phyloP scores from a whole-genome alignment of 768 basidiomycete species.

The Sarcodon aspratus region DNA sequence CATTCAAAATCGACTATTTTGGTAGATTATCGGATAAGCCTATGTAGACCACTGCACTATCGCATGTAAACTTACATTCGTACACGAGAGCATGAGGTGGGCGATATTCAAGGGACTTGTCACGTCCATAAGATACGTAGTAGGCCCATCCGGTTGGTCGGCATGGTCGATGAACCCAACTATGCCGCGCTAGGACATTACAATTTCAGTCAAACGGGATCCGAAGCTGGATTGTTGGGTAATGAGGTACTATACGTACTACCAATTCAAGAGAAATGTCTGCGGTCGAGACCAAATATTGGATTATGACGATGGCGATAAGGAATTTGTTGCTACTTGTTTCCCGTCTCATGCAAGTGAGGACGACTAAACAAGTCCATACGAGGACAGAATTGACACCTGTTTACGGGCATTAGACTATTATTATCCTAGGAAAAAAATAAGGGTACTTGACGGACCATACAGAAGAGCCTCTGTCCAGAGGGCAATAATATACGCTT shows the following conservation, averaged over 20 bases:
- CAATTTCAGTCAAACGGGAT: no score
- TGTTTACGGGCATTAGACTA: not conserved
- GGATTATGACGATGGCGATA: slow-evolving; percentile 13
- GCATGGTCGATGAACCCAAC: slow-evolving; percentile 20
- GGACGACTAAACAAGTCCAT: slow-evolving; percentile 15
- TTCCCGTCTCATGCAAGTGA: slow-evolving; percentile 12
- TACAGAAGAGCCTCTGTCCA: no score
- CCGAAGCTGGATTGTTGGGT: no score
- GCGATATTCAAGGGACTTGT: slow-evolving; percentile 23
- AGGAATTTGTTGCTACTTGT: slow-evolving; percentile 14
- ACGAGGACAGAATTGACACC: slow-evolving; percentile 20
- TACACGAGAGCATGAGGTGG: slow-evolving; percentile 21
- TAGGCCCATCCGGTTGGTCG: slow-evolving; percentile 18
- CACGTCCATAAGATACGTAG: slow-evolving; percentile 20
- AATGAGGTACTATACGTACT: no score
- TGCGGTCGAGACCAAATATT: slow-evolving; percentile 22
- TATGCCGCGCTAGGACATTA: slow-evolving; percentile 16
- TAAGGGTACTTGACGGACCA: no score
- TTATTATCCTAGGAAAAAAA: no score
- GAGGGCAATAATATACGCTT: no score
- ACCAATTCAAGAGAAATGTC: slow-evolving; percentile 22
- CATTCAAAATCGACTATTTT: slow-evolving; percentile 20
- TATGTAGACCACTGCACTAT: not conserved
- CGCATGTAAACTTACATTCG: slow-evolving; percentile 10
- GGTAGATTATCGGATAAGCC: not conserved